phyloP scores from a whole-genome alignment of 805 yeast genomes.

The Ogataea pilisensis region DNA sequence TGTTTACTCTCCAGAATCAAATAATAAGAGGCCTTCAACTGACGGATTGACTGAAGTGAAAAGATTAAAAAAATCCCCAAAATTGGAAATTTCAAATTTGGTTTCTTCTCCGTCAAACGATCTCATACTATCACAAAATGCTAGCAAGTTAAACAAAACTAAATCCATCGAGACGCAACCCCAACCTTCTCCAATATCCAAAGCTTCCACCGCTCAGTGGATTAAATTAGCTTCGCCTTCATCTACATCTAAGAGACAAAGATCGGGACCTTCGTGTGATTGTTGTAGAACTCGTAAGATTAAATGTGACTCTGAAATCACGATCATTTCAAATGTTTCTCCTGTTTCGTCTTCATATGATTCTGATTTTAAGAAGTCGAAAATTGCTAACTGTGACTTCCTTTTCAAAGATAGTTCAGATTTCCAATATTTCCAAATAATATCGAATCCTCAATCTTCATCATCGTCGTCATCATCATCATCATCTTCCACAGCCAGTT shows the following conservation, averaged over 20 bases:
- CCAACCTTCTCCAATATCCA: not conserved
- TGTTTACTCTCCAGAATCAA: conserved; percentile 7
- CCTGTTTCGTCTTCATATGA: not conserved
- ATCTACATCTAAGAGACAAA: conserved; percentile 42
- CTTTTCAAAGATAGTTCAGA: conserved; percentile 19
- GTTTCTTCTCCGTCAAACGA: conserved; percentile 6
- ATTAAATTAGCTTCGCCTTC: conserved; percentile 33
- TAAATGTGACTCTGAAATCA: conserved; percentile 66
- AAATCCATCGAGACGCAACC: no score
- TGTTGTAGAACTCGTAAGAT: conserved; percentile 64
- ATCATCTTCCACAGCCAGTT: conserved; percentile 3
- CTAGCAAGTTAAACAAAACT: not conserved
- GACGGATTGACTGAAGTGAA: conserved; percentile 6
- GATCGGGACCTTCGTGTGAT: conserved; percentile 75
- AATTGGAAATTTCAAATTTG: conserved; percentile 18
- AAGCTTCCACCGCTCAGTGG: conserved; percentile 12
- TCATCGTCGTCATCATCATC: not conserved
- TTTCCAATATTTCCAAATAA: conserved; percentile 28
- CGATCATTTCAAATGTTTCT: conserved; percentile 25
- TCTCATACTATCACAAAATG: not conserved
- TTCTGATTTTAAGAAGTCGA: conserved; percentile 11
- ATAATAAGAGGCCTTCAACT: conserved; percentile 4
- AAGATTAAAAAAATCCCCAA: conserved; percentile 16
- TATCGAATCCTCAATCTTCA: conserved; percentile 12
- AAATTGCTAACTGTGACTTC: conserved; percentile 30